Evolutionary conservation across 257 asterid species (phyloP), one percentile per base, ranked within the genome.

Genomic region (Mentha longifolia): DNA sequence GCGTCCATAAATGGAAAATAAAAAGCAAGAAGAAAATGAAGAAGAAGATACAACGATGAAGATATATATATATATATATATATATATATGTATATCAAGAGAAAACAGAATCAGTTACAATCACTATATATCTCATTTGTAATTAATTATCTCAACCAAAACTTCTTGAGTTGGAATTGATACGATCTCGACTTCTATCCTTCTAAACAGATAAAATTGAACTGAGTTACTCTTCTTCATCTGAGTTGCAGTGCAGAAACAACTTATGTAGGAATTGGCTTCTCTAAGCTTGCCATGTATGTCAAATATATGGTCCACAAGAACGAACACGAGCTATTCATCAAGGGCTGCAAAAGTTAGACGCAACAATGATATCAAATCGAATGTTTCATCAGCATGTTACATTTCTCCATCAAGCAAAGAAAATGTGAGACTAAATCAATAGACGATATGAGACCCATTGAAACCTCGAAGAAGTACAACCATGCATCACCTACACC

Each of bases 231-330:
- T 46, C 15, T 55, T 37, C 50, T 60, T 54, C 33, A 13, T 61
- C 60, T 62, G 70, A 28, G 47, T 61, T 45, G 50, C 6, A 20
- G 28, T 20, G 16, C 39, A 46, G 11, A 61, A n/a, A 8, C 4
- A 74, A 46, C 67, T 82, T 81, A 86, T 43, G 70, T 74, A 37
- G 89, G 72, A 70, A 73, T 74, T 15, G 90, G 86, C 76, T 85
- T 88, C 81, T 73, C 71, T 77, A 88, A 82, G 87, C 96, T 86
- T 69, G 96, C 96, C 95, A 92, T 86, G 85, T 88, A 92, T 5
- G 97, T 92, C 89, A 92, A 84, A 68, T 90, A 90, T 79, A 90
- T 90, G 65, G 90, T 85, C 97, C 98, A 92, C 65, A 86, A 59
- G 75, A 85, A 92, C 17, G 97, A 73, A 75, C 85, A 92, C 9